Conservation (phyloP, 1,284 basidiomycete genomes). For the Microbotryum silenes-acaulis region DNA sequence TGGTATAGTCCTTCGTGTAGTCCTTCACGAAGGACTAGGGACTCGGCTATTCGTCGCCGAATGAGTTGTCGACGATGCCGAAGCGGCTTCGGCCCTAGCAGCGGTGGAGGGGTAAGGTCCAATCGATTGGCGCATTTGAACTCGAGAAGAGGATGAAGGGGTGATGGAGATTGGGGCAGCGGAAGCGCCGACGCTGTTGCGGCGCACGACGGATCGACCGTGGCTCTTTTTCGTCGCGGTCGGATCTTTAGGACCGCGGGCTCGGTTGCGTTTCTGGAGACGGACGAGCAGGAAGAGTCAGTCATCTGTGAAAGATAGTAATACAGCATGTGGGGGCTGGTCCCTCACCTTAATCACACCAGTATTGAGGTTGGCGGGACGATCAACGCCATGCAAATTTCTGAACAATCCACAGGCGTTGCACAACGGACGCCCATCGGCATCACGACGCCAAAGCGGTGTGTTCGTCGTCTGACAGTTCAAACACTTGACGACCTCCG, state of each 20-base stretch:
- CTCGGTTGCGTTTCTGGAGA: conserved; percentile 25
- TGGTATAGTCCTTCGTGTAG: neutral
- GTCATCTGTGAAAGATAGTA: neutral
- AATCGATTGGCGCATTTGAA: neutral
- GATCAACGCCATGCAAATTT: conserved; percentile 43
- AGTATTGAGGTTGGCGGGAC: conserved; percentile 43
- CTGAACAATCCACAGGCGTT: conserved; percentile 45
- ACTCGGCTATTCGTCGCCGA: neutral
- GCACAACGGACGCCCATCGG: conserved; percentile 43
- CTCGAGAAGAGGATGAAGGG: neutral
- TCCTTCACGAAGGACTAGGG: neutral
- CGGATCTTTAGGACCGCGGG: conserved; percentile 21
- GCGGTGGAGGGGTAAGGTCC: conserved; percentile 8
- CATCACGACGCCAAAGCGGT: conserved; percentile 44
- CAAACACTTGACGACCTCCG: conserved; percentile 9
- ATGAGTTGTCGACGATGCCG: neutral
- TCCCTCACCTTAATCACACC: conserved; percentile 41
- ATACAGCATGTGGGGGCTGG: no score
- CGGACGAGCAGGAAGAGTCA: neutral
- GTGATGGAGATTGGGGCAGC: neutral
- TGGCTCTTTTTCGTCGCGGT: conserved; percentile 11
- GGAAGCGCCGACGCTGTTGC: conserved; percentile 12
- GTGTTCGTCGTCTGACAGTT: conserved; percentile 38
- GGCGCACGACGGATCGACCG: conserved; percentile 7
- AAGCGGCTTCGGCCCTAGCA: neutral